phyloP scores from a whole-genome alignment of 140 eudicot species.

The Bidens hawaiensis region DNA sequence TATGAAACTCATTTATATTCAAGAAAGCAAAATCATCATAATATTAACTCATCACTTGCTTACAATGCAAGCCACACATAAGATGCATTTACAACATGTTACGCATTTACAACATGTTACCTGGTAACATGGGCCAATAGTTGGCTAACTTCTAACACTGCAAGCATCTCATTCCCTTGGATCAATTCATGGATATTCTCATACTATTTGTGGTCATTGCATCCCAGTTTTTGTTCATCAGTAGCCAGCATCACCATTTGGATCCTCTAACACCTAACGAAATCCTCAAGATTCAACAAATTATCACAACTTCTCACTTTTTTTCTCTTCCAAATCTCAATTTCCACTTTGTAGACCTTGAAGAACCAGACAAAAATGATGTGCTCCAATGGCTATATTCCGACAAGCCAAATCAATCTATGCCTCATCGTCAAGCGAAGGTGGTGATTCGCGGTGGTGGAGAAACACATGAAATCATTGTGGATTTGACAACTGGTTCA shows the following conservation, averaged over 20 bases:
- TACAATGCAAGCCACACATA: conserved; percentile 28
- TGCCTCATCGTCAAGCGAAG: conserved; percentile 56
- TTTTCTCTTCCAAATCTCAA: conserved; percentile 43
- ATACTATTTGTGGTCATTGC: conserved; percentile 15
- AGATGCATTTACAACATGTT: no score
- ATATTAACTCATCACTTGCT: conserved; percentile 40
- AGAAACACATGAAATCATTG: conserved; percentile 52
- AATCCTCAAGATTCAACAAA: conserved; percentile 40
- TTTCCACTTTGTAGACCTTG: conserved; percentile 71
- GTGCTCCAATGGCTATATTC: conserved; percentile 63
- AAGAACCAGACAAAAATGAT: conserved; percentile 60
- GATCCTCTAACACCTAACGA: conserved; percentile 73
- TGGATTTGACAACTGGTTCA: conserved; percentile 41
- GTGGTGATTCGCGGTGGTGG: conserved; percentile 54
- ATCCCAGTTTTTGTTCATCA: conserved; percentile 19
- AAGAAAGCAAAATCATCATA: conserved; percentile 18
- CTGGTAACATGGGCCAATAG: conserved; percentile 1
- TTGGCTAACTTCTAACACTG: not conserved
- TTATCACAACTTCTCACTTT: conserved; percentile 46
- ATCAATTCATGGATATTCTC: conserved; percentile 24
- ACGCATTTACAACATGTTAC: not conserved
- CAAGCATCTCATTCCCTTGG: conserved; percentile 5
- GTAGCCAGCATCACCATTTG: conserved; percentile 46
- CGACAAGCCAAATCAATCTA: conserved; percentile 22
- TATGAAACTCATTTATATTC: not conserved